Percentiles rank a stretch among this genome's conserved stretches.
Conservation (phyloP, 2,329 filamentous ascomycete genomes). For the Tolypocladium capitatum region DNA sequence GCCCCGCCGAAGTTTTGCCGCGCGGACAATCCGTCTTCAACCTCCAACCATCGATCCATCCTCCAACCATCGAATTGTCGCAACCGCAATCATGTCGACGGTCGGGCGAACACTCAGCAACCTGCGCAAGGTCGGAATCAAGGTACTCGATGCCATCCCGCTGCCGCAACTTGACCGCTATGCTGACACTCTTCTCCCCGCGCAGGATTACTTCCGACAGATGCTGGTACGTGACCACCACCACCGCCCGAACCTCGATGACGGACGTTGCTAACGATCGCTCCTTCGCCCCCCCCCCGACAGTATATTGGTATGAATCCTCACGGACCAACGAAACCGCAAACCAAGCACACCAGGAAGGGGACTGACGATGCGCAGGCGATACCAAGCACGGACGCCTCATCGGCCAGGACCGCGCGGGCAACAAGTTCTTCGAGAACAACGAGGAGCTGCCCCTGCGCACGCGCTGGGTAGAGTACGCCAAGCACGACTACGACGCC, state of each 20-base stretch:
- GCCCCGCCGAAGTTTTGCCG: conserved; percentile 18
- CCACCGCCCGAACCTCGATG: conserved; percentile 6
- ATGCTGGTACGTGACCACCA: conserved; percentile 60
- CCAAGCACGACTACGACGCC: conserved; percentile 69
- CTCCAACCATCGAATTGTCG: conserved; percentile 6
- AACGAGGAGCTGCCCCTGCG: conserved; percentile 86
- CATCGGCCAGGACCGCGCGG: conserved; percentile 75
- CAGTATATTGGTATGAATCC: conserved; percentile 41
- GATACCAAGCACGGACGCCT: conserved; percentile 91
- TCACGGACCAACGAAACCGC: no score
- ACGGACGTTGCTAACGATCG: conserved; percentile 9
- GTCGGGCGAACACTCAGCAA: conserved; percentile 76
- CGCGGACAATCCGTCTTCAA: conserved; percentile 2
- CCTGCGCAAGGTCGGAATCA: conserved; percentile 74
- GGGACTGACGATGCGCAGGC: conserved; percentile 36
- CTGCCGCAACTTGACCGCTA: background rate
- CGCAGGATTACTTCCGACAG: conserved; percentile 79
- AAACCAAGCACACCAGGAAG: background rate
- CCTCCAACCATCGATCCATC: conserved; percentile 5
- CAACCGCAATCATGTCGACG: conserved; percentile 66
- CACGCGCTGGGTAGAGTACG: conserved; percentile 97
- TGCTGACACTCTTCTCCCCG: conserved; percentile 4
- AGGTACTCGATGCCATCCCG: conserved; percentile 39
- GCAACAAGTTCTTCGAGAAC: conserved; percentile 98
- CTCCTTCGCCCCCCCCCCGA: conserved; percentile 1